phyloP scores from a whole-genome alignment of 257 asterid species.

The Solanum verrucosum region DNA sequence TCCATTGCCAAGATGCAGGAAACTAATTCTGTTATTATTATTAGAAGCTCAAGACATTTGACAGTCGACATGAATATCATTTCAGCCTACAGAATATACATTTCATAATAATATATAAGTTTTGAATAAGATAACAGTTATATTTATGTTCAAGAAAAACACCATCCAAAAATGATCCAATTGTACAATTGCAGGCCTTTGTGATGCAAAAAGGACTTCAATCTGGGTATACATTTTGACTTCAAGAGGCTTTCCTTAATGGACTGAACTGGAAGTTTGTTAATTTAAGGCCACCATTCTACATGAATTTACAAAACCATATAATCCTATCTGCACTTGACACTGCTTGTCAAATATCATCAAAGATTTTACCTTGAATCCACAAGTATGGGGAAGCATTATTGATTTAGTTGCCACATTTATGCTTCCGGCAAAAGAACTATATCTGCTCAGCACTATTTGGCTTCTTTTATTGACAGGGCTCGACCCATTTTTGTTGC shows the following conservation, averaged over 20 bases:
- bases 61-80: neutral
- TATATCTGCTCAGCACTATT: slow-evolving; percentile 32
- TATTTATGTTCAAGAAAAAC: neutral
- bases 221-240: neutral
- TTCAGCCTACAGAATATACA: neutral
- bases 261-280: neutral
- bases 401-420: slow-evolving; percentile 24
- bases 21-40: neutral
- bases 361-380: slow-evolving; percentile 18
- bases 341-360: slow-evolving; percentile 17
- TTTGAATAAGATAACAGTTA: neutral
- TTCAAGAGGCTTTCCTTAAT: neutral
- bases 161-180: neutral
- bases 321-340: slow-evolving; percentile 15
- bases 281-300: slow-evolving; percentile 28
- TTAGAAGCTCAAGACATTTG: neutral
- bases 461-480: slow-evolving; percentile 15
- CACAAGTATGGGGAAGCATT: slow-evolving; percentile 13
- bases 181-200: neutral
- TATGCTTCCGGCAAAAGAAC: slow-evolving; percentile 16
- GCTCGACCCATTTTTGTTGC: slow-evolving; percentile 19
- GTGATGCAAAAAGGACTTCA: neutral
- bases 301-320: slow-evolving; percentile 27
- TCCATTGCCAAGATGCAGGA: neutral
- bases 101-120: neutral